A percentile compares a stretch with the other conserved stretches of the same genome.
These are phyloP conservation scores for Blepharisma stoltei DNA, from an alignment of 73 alveolate species.

Conservation along the genomic window DNA sequence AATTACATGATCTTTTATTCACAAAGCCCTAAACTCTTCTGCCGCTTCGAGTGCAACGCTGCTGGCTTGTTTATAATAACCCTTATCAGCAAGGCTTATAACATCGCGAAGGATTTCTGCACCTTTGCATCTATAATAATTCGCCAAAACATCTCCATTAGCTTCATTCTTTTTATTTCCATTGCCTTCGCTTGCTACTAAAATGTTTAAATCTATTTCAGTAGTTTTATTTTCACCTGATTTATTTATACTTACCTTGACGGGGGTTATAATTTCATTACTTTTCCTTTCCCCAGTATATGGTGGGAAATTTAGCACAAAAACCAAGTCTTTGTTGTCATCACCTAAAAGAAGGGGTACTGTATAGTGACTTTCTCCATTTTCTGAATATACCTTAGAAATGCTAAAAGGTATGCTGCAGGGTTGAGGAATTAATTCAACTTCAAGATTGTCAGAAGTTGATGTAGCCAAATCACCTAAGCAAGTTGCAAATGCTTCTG, in stretches of 20 bases:
- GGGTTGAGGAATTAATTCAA: background rate
- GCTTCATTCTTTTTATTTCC: background rate
- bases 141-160: background rate
- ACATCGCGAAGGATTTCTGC: background rate
- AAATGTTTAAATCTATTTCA: background rate
- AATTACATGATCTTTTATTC: too few relatives aligned
- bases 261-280: background rate
- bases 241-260: background rate
- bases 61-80: too few relatives aligned
- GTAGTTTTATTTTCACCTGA: background rate
- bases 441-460: background rate
- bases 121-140: constrained; percentile 9
- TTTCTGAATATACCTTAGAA: constrained; percentile 29
- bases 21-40: too few relatives aligned
- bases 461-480: background rate
- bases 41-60: too few relatives aligned
- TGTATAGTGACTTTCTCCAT: background rate
- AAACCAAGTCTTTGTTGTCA: background rate
- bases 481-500: constrained; percentile 29
- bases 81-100: too few relatives aligned
- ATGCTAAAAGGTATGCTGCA: background rate
- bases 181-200: background rate
- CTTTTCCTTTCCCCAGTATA: background rate
- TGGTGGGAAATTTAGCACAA: background rate
- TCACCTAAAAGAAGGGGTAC: background rate